Conservation (phyloP, 73 alveolate species). For the Blepharisma stoltei region DNA sequence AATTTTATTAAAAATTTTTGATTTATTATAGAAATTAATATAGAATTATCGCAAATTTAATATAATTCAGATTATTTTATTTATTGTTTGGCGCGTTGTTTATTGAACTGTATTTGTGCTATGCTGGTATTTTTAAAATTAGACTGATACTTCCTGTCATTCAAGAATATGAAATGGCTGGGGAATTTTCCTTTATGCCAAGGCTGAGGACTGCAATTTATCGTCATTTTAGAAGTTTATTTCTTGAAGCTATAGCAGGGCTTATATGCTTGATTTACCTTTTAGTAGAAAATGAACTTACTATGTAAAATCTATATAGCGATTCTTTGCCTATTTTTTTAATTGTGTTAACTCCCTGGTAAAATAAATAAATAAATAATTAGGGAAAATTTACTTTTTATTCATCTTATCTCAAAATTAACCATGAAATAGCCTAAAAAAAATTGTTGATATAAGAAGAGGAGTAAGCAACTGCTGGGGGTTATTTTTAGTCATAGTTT, state of each 20-base stretch:
- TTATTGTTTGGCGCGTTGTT: slow-evolving; percentile 23
- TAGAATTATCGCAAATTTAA: no score
- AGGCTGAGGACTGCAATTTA: slow-evolving; percentile 1
- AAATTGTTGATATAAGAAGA: no score
- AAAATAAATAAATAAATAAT: no score
- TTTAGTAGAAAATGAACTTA: not conserved
- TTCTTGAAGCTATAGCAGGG: slow-evolving; percentile 13
- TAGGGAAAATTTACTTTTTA: no score
- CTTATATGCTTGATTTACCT: not conserved
- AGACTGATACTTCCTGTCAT: slow-evolving; percentile 21
- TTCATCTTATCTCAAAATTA: no score
- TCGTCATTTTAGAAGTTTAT: not conserved
- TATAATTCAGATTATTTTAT: no score
- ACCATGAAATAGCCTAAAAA: no score
- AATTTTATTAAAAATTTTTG: no score
- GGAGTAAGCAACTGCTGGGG: slow-evolving; percentile 34
- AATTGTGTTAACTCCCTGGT: no score
- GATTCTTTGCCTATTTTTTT: slow-evolving; percentile 18
- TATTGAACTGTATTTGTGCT: slow-evolving; percentile 27
- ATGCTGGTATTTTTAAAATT: slow-evolving; percentile 24
- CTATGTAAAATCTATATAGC: slow-evolving; percentile 1
- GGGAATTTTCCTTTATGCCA: slow-evolving; percentile 10
- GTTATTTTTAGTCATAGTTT: slow-evolving; percentile 3
- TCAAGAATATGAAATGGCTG: slow-evolving; percentile 34
- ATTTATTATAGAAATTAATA: no score